These are phyloP conservation scores for Akanthomyces muscarius DNA, from an alignment of 2,329 filamentous ascomycete species.

Conservation along the genomic window DNA sequence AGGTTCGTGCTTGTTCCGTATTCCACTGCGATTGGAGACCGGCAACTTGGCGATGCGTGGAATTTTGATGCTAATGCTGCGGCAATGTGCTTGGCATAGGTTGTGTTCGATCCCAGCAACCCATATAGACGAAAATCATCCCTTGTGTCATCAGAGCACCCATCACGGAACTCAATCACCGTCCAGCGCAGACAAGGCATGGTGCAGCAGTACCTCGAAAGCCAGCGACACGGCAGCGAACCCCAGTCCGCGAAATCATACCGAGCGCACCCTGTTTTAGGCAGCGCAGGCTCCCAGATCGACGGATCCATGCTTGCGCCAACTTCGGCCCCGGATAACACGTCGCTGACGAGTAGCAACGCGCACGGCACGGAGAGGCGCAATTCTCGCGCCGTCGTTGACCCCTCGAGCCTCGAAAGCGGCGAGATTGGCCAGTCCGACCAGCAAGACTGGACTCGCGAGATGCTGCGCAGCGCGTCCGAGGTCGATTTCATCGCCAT, in stretches of 20 bases:
- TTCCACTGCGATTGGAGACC: neutral
- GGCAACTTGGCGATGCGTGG: neutral
- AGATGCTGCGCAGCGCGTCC: slow-evolving; percentile 42
- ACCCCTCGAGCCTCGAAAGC: slow-evolving; percentile 38
- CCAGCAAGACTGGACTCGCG: slow-evolving; percentile 51
- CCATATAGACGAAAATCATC: slow-evolving; percentile 64
- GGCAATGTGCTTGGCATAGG: slow-evolving; percentile 34
- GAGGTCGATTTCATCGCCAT: slow-evolving; percentile 34
- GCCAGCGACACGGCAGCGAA: slow-evolving; percentile 40
- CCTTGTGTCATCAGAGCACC: slow-evolving; percentile 48
- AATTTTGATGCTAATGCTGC: neutral
- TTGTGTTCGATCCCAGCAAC: slow-evolving; percentile 59
- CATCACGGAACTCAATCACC: slow-evolving; percentile 25
- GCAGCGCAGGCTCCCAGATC: slow-evolving; percentile 18
- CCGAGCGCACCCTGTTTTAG: slow-evolving; percentile 28
- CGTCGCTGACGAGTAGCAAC: slow-evolving; percentile 23
- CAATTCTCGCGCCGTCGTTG: slow-evolving; percentile 33
- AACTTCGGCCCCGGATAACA: slow-evolving; percentile 20
- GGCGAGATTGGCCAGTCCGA: slow-evolving; percentile 50
- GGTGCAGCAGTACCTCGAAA: slow-evolving; percentile 62
- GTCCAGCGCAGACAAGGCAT: slow-evolving; percentile 52
- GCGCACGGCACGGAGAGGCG: slow-evolving; percentile 6
- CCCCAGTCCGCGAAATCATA: slow-evolving; percentile 25
- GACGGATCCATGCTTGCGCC: slow-evolving; percentile 18
- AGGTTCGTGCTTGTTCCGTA: slow-evolving; percentile 36